Conservation (phyloP, 2,329 filamentous ascomycete species). For the Diatrype stigma region DNA sequence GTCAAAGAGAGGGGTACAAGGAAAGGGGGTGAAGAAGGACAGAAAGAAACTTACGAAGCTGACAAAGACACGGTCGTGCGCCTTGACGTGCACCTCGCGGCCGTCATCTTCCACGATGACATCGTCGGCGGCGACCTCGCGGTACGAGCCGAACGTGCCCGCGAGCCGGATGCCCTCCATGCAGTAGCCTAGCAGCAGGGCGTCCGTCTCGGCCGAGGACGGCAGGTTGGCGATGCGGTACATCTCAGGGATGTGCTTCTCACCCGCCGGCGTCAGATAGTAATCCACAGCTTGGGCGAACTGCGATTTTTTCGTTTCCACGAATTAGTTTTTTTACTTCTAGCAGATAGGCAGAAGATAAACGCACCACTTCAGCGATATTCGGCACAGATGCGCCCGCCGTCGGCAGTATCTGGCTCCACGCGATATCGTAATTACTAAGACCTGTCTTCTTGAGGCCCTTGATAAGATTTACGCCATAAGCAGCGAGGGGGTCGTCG, state of each 20-base stretch:
- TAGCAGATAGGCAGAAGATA: neutral
- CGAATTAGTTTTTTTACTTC: conserved; percentile 3
- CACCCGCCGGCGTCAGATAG: conserved; percentile 58
- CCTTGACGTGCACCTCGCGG: conserved; percentile 44
- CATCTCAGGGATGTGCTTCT: conserved; percentile 55
- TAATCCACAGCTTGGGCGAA: conserved; percentile 72
- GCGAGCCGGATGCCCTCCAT: conserved; percentile 69
- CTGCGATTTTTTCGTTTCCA: no score
- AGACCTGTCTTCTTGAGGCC: conserved; percentile 60
- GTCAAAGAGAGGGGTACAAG: neutral
- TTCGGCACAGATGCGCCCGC: conserved; percentile 65
- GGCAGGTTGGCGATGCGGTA: conserved; percentile 54
- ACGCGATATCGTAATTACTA: conserved; percentile 62
- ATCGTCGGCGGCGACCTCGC: conserved; percentile 45
- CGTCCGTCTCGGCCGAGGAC: conserved; percentile 54
- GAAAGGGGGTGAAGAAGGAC: neutral
- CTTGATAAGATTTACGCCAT: conserved; percentile 63
- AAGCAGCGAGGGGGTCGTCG: conserved; percentile 54
- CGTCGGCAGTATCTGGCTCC: conserved; percentile 65
- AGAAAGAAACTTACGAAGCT: conserved; percentile 46
- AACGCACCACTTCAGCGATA: conserved; percentile 61
- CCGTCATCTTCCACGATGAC: conserved; percentile 49
- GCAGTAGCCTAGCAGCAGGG: conserved; percentile 63
- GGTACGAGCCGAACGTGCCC: conserved; percentile 58
- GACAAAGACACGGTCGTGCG: conserved; percentile 59